Percentiles rank a stretch among this genome's conserved stretches.
phyloP scores from a whole-genome alignment of 2,329 filamentous ascomycete species.

The Penicillium brevicompactum region DNA sequence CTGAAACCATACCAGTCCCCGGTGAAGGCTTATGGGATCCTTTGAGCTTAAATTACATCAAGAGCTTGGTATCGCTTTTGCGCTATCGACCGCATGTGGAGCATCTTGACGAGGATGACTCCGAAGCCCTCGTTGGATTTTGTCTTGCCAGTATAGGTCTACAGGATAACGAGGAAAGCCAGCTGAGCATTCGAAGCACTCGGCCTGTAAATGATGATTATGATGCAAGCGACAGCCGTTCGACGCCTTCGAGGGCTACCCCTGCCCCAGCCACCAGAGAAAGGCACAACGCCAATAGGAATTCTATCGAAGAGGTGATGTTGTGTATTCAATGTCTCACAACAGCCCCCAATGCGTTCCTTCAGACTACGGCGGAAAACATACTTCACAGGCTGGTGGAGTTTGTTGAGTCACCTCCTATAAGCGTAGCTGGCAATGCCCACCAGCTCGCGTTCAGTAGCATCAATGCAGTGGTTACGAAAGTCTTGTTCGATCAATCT shows the following conservation, averaged over 20 bases:
- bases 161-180: constrained; percentile 29
- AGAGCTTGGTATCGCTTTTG: constrained; percentile 70
- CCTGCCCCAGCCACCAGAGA: constrained; percentile 29
- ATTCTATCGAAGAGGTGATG: constrained; percentile 58
- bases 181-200: constrained; percentile 32
- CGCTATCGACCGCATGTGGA: constrained; percentile 77
- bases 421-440: constrained; percentile 56
- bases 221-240: constrained; percentile 27
- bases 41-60: constrained; percentile 76
- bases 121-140: constrained; percentile 71
- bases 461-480: constrained; percentile 70
- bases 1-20: constrained; percentile 66
- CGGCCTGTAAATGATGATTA: constrained; percentile 30
- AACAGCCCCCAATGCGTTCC: constrained; percentile 67
- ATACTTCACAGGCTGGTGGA: constrained; percentile 61
- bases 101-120: constrained; percentile 68
- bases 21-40: constrained; percentile 68
- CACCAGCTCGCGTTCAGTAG: constrained; percentile 75
- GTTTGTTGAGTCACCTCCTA: constrained; percentile 63
- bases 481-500: constrained; percentile 69
- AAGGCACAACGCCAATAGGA: constrained; percentile 31
- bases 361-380: constrained; percentile 57
- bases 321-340: constrained; percentile 67
- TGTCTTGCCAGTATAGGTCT: constrained; percentile 62
- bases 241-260: constrained; percentile 34